phyloP scores from a whole-genome alignment of 1,139 yeast species.

The Diutina scorzettiae region DNA sequence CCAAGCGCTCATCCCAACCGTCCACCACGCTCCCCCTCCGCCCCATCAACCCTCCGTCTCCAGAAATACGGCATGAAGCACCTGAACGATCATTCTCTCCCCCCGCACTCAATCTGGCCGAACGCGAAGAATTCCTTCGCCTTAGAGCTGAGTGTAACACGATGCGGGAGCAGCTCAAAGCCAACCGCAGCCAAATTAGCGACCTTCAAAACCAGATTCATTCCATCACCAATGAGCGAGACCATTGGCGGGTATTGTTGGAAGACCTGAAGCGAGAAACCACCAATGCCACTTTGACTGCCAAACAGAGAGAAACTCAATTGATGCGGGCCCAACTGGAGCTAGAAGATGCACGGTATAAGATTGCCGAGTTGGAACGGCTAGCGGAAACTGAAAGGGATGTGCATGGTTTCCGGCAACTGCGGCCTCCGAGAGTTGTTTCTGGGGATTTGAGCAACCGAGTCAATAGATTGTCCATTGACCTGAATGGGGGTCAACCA shows the following conservation, averaged over 20 bases:
- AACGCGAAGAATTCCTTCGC: background rate
- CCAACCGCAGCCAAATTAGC: background rate
- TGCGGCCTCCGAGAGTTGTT: slow-evolving; percentile 13
- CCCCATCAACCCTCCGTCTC: too few species aligned
- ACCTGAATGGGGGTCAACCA: slow-evolving; percentile 8
- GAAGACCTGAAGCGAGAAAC: slow-evolving; percentile 36
- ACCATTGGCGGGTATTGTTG: slow-evolving; percentile 18
- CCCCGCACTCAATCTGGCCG: slow-evolving; percentile 1
- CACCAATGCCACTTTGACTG: slow-evolving; percentile 36
- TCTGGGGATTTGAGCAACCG: slow-evolving; percentile 33
- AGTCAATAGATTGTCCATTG: slow-evolving; percentile 35
- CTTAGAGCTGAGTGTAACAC: slow-evolving; percentile 1
- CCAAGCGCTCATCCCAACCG: slow-evolving; percentile 6
- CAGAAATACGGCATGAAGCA: too few species aligned
- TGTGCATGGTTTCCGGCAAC: slow-evolving; percentile 11
- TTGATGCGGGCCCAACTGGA: slow-evolving; percentile 48
- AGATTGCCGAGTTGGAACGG: slow-evolving; percentile 39
- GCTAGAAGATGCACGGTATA: slow-evolving; percentile 39
- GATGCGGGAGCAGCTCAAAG: background rate
- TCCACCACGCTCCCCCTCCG: background rate
- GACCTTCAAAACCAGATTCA: background rate
- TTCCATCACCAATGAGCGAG: background rate
- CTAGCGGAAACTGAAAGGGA: slow-evolving; percentile 28
- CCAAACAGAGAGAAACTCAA: slow-evolving; percentile 60
- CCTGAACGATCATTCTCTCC: background rate